These are phyloP conservation scores for Combretum micranthum DNA, from an alignment of 345 rosid genomes.

Conservation along the genomic window DNA sequence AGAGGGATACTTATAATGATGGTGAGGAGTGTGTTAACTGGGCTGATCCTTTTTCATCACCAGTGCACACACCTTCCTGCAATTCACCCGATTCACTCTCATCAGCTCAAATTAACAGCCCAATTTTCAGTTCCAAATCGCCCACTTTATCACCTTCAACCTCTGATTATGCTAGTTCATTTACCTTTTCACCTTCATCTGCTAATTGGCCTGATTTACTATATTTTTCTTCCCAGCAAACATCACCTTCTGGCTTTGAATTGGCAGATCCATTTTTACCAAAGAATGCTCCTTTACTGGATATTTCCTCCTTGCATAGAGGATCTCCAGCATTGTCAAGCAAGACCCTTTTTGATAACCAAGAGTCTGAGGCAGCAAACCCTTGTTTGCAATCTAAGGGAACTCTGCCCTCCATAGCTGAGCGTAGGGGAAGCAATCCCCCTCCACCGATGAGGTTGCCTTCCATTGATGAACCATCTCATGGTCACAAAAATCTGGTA, in stretches of 20 bases:
- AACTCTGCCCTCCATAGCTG: slow-evolving; percentile 44
- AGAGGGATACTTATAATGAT: slow-evolving; percentile 18
- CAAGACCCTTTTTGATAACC: slow-evolving; percentile 16
- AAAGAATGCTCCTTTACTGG: slow-evolving; percentile 17
- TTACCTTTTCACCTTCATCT: slow-evolving; percentile 61
- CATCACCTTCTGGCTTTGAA: slow-evolving; percentile 55
- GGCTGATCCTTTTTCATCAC: slow-evolving; percentile 18
- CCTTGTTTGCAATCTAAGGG: slow-evolving; percentile 22
- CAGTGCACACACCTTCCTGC: slow-evolving; percentile 17
- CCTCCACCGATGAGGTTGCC: slow-evolving; percentile 44
- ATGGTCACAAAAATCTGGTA: slow-evolving; percentile 22
- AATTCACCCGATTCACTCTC: slow-evolving; percentile 39
- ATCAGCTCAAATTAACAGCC: slow-evolving; percentile 27
- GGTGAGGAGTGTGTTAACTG: slow-evolving; percentile 12
- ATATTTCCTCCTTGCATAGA: slow-evolving; percentile 21
- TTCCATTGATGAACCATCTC: slow-evolving; percentile 27
- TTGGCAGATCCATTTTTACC: slow-evolving; percentile 19
- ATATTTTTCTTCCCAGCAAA: slow-evolving; percentile 48
- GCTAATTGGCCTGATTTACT: slow-evolving; percentile 67
- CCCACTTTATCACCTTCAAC: slow-evolving; percentile 63
- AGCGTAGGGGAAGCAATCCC: slow-evolving; percentile 61
- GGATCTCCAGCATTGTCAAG: slow-evolving; percentile 20
- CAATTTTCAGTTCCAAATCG: slow-evolving; percentile 43
- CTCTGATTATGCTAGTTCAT: slow-evolving; percentile 60
- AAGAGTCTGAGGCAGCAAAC: slow-evolving; percentile 16